These are phyloP conservation scores for Filobasidium wieringae DNA, from an alignment of 768 basidiomycete species.

Conservation along the genomic window DNA sequence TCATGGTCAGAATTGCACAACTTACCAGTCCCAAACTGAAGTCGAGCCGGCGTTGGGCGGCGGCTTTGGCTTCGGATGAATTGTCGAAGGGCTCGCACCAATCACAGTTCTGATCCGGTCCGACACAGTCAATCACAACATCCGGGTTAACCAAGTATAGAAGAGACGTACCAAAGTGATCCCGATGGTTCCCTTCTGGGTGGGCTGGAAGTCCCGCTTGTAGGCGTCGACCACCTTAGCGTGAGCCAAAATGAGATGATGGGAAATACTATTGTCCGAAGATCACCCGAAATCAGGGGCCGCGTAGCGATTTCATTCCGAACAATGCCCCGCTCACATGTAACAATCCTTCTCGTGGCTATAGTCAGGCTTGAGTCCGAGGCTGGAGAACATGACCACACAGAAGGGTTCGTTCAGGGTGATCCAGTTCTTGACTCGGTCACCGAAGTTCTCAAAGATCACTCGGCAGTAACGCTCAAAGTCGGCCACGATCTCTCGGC, in stretches of 20 bases:
- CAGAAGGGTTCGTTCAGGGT: constrained; percentile 17
- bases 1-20: background rate
- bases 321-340: background rate
- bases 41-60: constrained; percentile 61
- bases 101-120: constrained; percentile 9
- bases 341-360: constrained; percentile 6
- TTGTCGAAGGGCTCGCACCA: constrained; percentile 10
- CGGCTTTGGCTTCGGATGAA: constrained; percentile 47
- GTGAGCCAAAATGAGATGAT: constrained; percentile 57
- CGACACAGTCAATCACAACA: background rate
- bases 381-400: constrained; percentile 12
- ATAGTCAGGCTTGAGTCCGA: constrained; percentile 10
- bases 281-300: background rate
- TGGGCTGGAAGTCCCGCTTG: constrained; percentile 53
- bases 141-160: constrained; percentile 38
- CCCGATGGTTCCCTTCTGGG: constrained; percentile 58
- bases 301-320: background rate
- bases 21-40: constrained; percentile 50
- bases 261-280: constrained; percentile 47
- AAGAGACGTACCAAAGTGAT: constrained; percentile 69
- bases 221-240: constrained; percentile 57
- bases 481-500: constrained; percentile 55
- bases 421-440: constrained; percentile 61
- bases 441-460: constrained; percentile 63
- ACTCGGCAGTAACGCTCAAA: constrained; percentile 53